Conservation (phyloP, 371 early-diverging fungal species). For the Polyrhizophydium stewartii region DNA sequence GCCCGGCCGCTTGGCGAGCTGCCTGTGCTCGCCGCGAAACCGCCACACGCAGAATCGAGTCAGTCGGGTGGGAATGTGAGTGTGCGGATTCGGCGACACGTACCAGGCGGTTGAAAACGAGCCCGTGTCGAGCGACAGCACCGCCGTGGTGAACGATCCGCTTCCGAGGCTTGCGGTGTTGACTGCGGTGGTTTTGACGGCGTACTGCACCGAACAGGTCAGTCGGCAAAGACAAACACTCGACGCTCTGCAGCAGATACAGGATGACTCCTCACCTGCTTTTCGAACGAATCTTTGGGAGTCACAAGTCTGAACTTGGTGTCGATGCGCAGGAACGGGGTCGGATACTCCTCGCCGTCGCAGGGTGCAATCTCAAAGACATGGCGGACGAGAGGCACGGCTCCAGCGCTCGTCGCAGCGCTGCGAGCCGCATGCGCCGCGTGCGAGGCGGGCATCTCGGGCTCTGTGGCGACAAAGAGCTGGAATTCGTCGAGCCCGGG, state of each 20-base stretch:
- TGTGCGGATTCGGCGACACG: neutral
- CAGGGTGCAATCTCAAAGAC: neutral
- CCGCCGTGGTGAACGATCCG: neutral
- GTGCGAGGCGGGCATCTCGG: too few relatives aligned
- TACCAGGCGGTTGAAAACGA: neutral
- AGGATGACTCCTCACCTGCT: neutral
- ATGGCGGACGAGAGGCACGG: neutral
- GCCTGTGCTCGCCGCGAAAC: too few relatives aligned
- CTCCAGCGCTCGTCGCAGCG: too few relatives aligned
- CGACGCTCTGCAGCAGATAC: neutral
- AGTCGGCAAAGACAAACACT: neutral
- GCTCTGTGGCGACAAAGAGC: neutral
- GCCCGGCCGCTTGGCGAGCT: neutral
- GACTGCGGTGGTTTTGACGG: neutral
- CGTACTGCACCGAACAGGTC: neutral
- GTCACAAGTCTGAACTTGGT: neutral
- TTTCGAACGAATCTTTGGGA: neutral
- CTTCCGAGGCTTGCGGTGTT: neutral
- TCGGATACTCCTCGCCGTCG: neutral
- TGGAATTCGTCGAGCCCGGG: neutral
- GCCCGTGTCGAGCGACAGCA: neutral
- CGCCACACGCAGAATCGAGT: too few relatives aligned
- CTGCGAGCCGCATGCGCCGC: too few relatives aligned
- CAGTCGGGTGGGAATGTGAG: neutral
- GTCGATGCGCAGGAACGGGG: neutral